Conservation (phyloP, 2,329 filamentous ascomycete genomes). For the Cladosporium sp. region DNA sequence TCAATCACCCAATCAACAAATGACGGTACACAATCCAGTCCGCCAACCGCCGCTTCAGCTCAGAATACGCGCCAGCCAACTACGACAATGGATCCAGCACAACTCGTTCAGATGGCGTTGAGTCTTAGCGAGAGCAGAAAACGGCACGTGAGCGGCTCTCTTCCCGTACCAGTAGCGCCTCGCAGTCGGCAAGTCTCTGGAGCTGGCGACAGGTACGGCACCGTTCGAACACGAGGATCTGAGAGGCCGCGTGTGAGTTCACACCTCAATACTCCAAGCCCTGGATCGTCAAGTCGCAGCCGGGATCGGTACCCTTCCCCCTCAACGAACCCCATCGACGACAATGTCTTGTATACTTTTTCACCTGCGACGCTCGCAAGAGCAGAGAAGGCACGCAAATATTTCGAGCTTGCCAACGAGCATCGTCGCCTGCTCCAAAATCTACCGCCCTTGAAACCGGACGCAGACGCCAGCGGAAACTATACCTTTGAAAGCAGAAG, state of each 20-base stretch:
- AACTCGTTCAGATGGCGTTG: slow-evolving; percentile 89
- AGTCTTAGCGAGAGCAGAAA: slow-evolving; percentile 77
- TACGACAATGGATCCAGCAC: slow-evolving; percentile 69
- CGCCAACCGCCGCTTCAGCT: background rate
- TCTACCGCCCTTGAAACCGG: slow-evolving; percentile 64
- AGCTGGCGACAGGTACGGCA: slow-evolving; percentile 16
- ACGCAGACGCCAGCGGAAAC: slow-evolving; percentile 37
- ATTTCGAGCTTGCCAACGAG: slow-evolving; percentile 79
- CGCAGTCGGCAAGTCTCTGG: slow-evolving; percentile 5
- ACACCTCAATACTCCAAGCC: background rate
- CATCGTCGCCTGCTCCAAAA: slow-evolving; percentile 74
- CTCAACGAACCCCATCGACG: background rate
- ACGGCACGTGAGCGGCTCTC: slow-evolving; percentile 53
- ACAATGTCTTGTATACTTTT: slow-evolving; percentile 58
- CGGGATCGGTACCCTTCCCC: background rate
- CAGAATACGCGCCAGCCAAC: slow-evolving; percentile 3
- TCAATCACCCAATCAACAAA: slow-evolving; percentile 10
- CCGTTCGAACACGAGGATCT: slow-evolving; percentile 24
- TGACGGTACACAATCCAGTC: background rate
- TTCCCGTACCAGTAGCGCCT: slow-evolving; percentile 39
- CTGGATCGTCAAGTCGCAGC: slow-evolving; percentile 1
- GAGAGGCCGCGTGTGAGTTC: slow-evolving; percentile 1
- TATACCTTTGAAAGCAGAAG: slow-evolving; percentile 34
- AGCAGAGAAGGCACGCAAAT: slow-evolving; percentile 75
- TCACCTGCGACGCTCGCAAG: slow-evolving; percentile 74